Evolutionary conservation across 2,329 filamentous ascomycete genomes (phyloP), one percentile per base, ranked within the genome.

Genomic region (Chrysoporthe deuterocubensis): DNA sequence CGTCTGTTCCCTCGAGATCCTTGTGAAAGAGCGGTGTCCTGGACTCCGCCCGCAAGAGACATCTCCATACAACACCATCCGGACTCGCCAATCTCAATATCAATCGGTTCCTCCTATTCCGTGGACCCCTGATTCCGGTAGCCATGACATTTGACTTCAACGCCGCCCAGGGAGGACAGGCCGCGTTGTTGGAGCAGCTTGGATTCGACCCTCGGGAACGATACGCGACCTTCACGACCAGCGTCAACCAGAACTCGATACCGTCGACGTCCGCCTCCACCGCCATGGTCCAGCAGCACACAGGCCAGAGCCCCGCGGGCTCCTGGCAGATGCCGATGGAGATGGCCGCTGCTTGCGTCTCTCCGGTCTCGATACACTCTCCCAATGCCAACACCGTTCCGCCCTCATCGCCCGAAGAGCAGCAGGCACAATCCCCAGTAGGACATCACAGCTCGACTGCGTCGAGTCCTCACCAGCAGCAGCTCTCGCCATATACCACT

Each of bases 61-160:
- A 73, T 74, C 74, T 74, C 73, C 73, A 73, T 78, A 83, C 81
- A 83, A 82, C 82, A 82, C 80, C 81, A 80, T 79, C 81, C 76
- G 76, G 74, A 26, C 75, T 78, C 76, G 76, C 77, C 76, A 78
- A 76, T 76, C 76, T 77, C 74, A 40, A 75, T 75, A 73, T 72
- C 74, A 72, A 67, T 75, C 67, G 72, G 72, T 75, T 73, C 74
- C 77, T 73, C 74, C 73, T 70, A 70, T 67, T 69, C 70, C 69
- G 66, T 68, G 76, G 71, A 73, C 72, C 72, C 72, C 34, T 48
- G 42, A 60, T 34, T 61, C 71, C 74, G 71, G 73, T 75, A 84
- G 66, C 76, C 77, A 85, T 85, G 87, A 85, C 83, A 80, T 84
- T 86, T 82, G 85, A 89, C 76, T 90, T 87, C 81, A 85, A 85